Evolutionary conservation across 1,139 yeast genomes (phyloP).

Genomic region (Saccharomyces hybrid): DNA sequence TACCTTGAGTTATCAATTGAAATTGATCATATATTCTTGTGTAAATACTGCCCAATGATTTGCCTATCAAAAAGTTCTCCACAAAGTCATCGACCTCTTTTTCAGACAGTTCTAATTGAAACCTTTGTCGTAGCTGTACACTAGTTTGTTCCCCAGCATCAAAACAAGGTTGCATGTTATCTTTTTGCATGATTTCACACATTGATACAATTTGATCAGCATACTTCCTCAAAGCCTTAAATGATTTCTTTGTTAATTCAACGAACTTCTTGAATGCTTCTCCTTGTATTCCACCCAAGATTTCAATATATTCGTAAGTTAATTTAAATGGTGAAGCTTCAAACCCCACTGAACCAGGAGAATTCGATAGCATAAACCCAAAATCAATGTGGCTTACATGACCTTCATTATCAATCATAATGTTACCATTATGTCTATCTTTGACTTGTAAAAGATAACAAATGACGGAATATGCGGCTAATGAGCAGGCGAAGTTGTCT

Average conservation of each 20-base stretch:
- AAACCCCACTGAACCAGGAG: conserved; percentile 94
- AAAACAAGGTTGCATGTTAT: conserved; percentile 84
- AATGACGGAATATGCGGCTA: conserved; percentile 83
- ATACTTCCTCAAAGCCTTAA: conserved; percentile 59
- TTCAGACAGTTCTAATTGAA: conserved; percentile 68
- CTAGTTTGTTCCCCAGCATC: conserved; percentile 80
- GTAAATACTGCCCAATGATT: conserved; percentile 80
- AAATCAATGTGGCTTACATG: conserved; percentile 94
- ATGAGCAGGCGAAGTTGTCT: conserved; percentile 69
- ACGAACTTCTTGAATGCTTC: conserved; percentile 52
- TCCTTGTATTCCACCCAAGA: conserved; percentile 71
- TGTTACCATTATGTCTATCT: conserved; percentile 94
- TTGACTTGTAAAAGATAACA: conserved; percentile 86
- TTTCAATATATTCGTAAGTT: conserved; percentile 77
- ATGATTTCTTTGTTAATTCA: conserved; percentile 58
- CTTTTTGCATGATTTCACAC: conserved; percentile 90
- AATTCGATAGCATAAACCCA: conserved; percentile 83
- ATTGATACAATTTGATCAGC: conserved; percentile 66
- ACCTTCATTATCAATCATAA: conserved; percentile 88
- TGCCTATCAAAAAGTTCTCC: conserved; percentile 62
- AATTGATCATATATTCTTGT: conserved; percentile 91
- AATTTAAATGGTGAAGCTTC: conserved; percentile 96
- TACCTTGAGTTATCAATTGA: conserved; percentile 90
- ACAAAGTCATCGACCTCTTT: conserved; percentile 70
- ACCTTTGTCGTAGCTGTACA: conserved; percentile 64